A percentile compares a stretch with the other conserved stretches of the same genome.
phyloP scores from a whole-genome alignment of 2,329 filamentous ascomycete genomes.

The Fusarium siculi region DNA sequence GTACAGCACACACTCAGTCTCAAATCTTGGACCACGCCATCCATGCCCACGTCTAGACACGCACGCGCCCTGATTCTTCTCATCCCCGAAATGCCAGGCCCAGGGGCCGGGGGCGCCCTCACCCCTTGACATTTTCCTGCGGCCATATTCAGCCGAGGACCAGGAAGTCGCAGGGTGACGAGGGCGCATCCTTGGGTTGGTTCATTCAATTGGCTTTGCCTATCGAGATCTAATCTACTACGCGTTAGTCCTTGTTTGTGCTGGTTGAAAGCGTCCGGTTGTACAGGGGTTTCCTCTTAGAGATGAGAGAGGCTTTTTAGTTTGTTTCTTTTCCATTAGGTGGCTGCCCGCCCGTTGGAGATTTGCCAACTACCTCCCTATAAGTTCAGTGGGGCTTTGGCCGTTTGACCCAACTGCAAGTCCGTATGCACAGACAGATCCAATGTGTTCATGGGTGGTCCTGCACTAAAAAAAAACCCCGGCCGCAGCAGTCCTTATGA shows the following conservation, averaged over 20 bases:
- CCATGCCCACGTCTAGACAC: background rate
- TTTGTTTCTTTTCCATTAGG: conserved; percentile 1
- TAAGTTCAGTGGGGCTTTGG: conserved; percentile 5
- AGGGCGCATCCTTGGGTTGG: conserved; percentile 31
- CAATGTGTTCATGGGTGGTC: conserved; percentile 8
- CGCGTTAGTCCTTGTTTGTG: conserved; percentile 31
- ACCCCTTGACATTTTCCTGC: conserved; percentile 5
- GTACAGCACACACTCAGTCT: background rate
- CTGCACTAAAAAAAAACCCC: conserved; percentile 24
- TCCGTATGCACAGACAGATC: conserved; percentile 21
- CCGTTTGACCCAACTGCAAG: conserved; percentile 19
- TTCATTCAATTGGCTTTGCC: conserved; percentile 40
- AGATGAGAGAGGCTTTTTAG: conserved; percentile 2
- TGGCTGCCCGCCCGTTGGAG: conserved; percentile 7
- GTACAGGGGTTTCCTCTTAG: conserved; percentile 24
- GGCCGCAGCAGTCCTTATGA: conserved; percentile 30
- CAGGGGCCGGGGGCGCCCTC: background rate
- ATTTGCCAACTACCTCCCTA: background rate
- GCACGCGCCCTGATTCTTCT: conserved; percentile 19
- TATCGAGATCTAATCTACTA: conserved; percentile 40
- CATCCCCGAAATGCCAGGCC: background rate
- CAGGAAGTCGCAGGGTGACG: conserved; percentile 26
- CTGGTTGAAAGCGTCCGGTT: conserved; percentile 4
- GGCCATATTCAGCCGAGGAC: conserved; percentile 7
- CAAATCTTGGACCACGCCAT: conserved; percentile 33